Evolutionary conservation across 2,329 filamentous ascomycete genomes (phyloP), one percentile per base, ranked within the genome.

Genomic region (Cryoendolithus antarcticus): DNA sequence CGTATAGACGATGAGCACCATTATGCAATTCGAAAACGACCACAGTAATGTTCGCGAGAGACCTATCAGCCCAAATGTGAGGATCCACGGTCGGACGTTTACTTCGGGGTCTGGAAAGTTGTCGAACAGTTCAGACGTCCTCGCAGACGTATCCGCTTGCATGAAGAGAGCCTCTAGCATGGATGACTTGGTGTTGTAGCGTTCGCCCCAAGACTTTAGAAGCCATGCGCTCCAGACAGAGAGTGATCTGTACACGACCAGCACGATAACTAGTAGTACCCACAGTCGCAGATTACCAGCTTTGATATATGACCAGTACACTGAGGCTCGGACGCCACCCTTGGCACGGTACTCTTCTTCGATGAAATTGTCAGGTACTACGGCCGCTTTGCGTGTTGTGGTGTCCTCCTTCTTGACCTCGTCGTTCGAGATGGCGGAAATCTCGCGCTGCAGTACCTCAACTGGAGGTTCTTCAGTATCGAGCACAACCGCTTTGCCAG

Each of bases 231-330:
- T 74, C 1, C 70, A 70, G 30, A 93, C 67, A 30, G 78, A 72
- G 11, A 74, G 62, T 9, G 77, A 53, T 5, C 86, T 77, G 50
- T 77, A 84, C 0, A 77, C 31, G 4, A 72, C 59, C 43, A 88
- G 75, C 9, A 78, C 64, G 1, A 74, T 28, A 3, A 89, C 64
- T 2, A 88, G 67, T 1, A 75, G 51, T 3, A 63, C 57, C 86
- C 86, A 94, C 67, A 79, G 85, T 40, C 67, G 67, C 33, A 88
- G 66, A 9, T 76, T 80, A 2, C 86, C 86, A 4, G 86, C 84
- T 58, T 77, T 82, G 62, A 93, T 77, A 48, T 93, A 94, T 46
- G 78, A 76, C 77, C 82, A 86, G 54, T 93, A 94, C 0, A 93
- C 79, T 5, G 70, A 70, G 8, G 75, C 63, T 50, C 86, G 75